Evolutionary conservation across 2,329 filamentous ascomycete genomes (phyloP).

Genomic region (Pseudogymnoascus sp.): DNA sequence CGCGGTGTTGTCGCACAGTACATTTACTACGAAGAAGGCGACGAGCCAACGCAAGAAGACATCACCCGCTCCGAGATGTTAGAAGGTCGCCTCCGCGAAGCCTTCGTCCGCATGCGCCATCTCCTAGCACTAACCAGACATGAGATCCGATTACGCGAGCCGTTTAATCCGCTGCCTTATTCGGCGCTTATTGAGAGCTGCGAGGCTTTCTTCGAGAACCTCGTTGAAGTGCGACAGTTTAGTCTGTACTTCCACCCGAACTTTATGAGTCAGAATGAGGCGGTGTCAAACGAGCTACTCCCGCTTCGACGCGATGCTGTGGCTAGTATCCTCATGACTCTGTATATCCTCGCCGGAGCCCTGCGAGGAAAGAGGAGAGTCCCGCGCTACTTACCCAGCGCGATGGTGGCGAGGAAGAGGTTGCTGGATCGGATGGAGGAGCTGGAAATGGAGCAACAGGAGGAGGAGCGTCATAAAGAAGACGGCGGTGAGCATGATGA

Average conservation of each 20-base stretch:
- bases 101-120: constrained; percentile 49
- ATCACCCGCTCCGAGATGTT: constrained; percentile 47
- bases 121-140: constrained; percentile 49
- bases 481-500: constrained; percentile 18
- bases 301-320: constrained; percentile 47
- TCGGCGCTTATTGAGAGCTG: constrained; percentile 45
- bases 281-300: constrained; percentile 41
- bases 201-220: constrained; percentile 51
- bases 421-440: constrained; percentile 42
- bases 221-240: constrained; percentile 48
- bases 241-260: constrained; percentile 48
- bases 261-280: constrained; percentile 40
- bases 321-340: constrained; percentile 46
- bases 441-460: constrained; percentile 33
- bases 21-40: constrained; percentile 48
- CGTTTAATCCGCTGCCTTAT: constrained; percentile 49
- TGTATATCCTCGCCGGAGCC: constrained; percentile 50
- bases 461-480: constrained; percentile 1
- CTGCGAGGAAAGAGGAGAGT: constrained; percentile 41
- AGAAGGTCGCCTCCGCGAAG: constrained; percentile 50
- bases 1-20: constrained; percentile 45
- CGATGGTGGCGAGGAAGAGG: constrained; percentile 43
- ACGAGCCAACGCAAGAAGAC: constrained; percentile 42
- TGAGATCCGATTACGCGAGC: constrained; percentile 48
- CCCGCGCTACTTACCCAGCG: constrained; percentile 48